phyloP scores from a whole-genome alignment of 129 eudicot species.

The Glebionis coronaria region DNA sequence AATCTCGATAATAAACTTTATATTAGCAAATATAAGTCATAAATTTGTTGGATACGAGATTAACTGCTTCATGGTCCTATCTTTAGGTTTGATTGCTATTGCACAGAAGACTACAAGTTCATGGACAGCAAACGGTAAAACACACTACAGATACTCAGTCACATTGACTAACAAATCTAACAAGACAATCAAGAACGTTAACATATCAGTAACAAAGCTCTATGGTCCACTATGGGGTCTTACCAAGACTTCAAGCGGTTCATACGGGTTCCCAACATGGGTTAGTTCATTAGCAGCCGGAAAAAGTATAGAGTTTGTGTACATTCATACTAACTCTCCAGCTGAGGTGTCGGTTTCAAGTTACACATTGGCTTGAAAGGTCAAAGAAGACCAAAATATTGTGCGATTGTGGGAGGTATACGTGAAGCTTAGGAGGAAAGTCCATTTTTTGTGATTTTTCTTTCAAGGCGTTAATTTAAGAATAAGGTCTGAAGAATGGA shows the following conservation, averaged over 20 bases:
- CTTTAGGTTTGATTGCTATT: conserved; percentile 35
- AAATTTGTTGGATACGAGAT: not conserved
- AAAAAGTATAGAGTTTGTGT: conserved; percentile 84
- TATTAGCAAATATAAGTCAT: not conserved
- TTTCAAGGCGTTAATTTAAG: conserved; percentile 20
- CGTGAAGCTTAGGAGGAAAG: conserved; percentile 25
- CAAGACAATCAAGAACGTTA: conserved; percentile 59
- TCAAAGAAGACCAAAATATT: conserved; percentile 17
- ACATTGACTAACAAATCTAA: conserved; percentile 68
- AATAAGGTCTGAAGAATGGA: conserved; percentile 45
- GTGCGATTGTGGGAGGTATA: conserved; percentile 61
- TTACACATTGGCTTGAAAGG: conserved; percentile 52
- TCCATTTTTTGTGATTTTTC: conserved; percentile 42
- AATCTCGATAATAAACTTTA: conserved; percentile 1
- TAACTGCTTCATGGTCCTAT: not conserved
- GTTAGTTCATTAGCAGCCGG: conserved; percentile 60
- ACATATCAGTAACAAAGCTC: conserved; percentile 60
- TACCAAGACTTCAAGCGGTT: conserved; percentile 46
- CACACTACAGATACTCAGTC: conserved; percentile 81
- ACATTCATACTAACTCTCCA: conserved; percentile 65
- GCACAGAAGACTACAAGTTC: conserved; percentile 58
- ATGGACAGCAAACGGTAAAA: conserved; percentile 61
- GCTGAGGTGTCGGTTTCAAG: conserved; percentile 62
- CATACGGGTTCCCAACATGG: conserved; percentile 75
- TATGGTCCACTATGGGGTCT: conserved; percentile 96